These are phyloP conservation scores for Mariannaea sp. DNA, from an alignment of 2,329 filamentous ascomycete genomes.

Conservation along the genomic window DNA sequence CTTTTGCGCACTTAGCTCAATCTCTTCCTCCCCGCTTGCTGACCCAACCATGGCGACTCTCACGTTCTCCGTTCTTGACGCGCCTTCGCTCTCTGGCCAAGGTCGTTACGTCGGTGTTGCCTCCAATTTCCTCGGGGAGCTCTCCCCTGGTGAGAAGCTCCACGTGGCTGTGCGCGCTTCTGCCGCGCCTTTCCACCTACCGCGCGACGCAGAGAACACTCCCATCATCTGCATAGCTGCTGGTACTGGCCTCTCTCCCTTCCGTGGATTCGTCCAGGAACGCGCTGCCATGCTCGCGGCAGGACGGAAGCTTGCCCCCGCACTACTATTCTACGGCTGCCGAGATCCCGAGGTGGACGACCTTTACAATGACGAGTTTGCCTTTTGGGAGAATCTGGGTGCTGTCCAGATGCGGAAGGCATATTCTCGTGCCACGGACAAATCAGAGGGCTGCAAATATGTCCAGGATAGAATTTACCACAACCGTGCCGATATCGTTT, in stretches of 20 bases:
- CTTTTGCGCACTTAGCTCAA: constrained; percentile 54
- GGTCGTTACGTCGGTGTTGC: constrained; percentile 63
- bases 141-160: constrained; percentile 50
- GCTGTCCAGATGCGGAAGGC: constrained; percentile 63
- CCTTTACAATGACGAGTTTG: constrained; percentile 63
- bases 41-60: constrained; percentile 63
- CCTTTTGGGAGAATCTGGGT: constrained; percentile 57
- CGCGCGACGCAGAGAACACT: constrained; percentile 48
- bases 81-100: constrained; percentile 55
- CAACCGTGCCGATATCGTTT: constrained; percentile 43
- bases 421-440: constrained; percentile 49
- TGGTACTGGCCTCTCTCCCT: constrained; percentile 64
- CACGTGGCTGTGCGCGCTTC: constrained; percentile 56
- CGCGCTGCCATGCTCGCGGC: constrained; percentile 56
- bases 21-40: constrained; percentile 73
- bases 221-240: constrained; percentile 58
- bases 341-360: constrained; percentile 59
- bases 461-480: constrained; percentile 52
- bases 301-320: constrained; percentile 60
- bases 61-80: constrained; percentile 70
- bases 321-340: constrained; percentile 70
- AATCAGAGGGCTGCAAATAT: constrained; percentile 53
- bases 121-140: constrained; percentile 61
- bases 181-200: constrained; percentile 55
- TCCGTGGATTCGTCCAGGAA: constrained; percentile 67